Base-by-base conservation (phyloP, 2,329 filamentous ascomycete genomes). In the Trichoderma lentiforme region DNA sequence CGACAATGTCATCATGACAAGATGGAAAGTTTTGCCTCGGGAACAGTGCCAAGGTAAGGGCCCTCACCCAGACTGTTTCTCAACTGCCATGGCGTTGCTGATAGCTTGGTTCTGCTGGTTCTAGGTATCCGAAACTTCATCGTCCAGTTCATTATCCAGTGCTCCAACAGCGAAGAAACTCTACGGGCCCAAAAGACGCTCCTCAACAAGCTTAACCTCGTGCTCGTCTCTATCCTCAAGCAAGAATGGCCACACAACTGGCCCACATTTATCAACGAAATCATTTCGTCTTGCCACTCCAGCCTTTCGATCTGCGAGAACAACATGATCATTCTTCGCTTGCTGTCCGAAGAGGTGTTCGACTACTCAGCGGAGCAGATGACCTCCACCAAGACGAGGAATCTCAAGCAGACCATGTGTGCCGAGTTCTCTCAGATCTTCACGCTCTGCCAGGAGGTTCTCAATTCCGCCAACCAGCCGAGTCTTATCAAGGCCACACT, bases 231-330 rank as follows among this genome's bases (percentile, higher is more conserved):
- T 72, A 95, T 99, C 74, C 86, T 99, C 80, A 99, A 99, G 87
- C 96, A 99, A 84, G 96, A 99, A 84, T 99, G 96, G 96, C 96
- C 96, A 71, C 95, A 98, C 84, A 97, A 99, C 86, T 99, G 97
- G 96, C 96, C 97, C 12, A 97, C 94, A 24, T 99, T 99, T 83
- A 98, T 99, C 88, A 98, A 98, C 86, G 96, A 99, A 86, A 99
- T 99, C 83, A 94, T 99, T 78, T 92, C 94, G 26, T 95, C 96
- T 71, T 98, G 95, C 84, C 95, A 97, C 81, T 95, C 93, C 76
- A 98, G 93, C 83, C 86, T 99, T 69, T 96, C 95, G 47, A 97
- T 99, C 78, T 99, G 97, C 88, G 96, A 99, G 85, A 99, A 99
- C 86, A 99, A 99, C 87, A 99, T 99, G 96, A 94, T 93, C 75